These are phyloP conservation scores for Elsinoe fawcettii DNA, from an alignment of 2,329 filamentous ascomycete genomes.

Conservation along the genomic window DNA sequence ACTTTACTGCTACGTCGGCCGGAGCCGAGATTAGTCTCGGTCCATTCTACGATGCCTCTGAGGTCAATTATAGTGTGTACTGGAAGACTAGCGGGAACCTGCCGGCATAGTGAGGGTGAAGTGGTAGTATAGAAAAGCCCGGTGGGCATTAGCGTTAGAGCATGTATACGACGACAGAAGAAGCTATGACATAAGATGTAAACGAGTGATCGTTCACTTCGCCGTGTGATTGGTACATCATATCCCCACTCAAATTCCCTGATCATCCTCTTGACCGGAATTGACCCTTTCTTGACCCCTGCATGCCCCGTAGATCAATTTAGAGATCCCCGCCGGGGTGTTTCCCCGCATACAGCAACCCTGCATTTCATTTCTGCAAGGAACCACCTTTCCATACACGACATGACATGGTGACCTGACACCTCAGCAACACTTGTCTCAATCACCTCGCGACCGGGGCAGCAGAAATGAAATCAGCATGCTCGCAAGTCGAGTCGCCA, in stretches of 20 bases:
- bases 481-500: too few relatives aligned
- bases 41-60: conserved; percentile 14
- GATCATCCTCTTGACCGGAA: too few relatives aligned
- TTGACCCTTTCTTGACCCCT: too few relatives aligned
- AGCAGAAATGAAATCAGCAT: too few relatives aligned
- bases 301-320: neutral
- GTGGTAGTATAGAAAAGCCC: neutral
- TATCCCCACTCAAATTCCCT: too few relatives aligned
- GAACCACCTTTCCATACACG: neutral
- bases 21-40: neutral
- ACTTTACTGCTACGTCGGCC: conserved; percentile 10
- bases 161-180: too few relatives aligned
- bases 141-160: neutral
- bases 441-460: too few relatives aligned
- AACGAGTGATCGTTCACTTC: too few relatives aligned
- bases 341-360: neutral
- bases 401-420: neutral
- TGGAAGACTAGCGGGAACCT: conserved; percentile 12
- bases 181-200: too few relatives aligned
- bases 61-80: conserved; percentile 14
- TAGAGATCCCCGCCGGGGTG: neutral
- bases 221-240: too few relatives aligned
- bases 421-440: neutral
- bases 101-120: neutral
- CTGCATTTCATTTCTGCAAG: neutral